These are phyloP conservation scores for Pterocarpus macrocarpus DNA, from an alignment of 306 rosid genomes.

Conservation along the genomic window DNA sequence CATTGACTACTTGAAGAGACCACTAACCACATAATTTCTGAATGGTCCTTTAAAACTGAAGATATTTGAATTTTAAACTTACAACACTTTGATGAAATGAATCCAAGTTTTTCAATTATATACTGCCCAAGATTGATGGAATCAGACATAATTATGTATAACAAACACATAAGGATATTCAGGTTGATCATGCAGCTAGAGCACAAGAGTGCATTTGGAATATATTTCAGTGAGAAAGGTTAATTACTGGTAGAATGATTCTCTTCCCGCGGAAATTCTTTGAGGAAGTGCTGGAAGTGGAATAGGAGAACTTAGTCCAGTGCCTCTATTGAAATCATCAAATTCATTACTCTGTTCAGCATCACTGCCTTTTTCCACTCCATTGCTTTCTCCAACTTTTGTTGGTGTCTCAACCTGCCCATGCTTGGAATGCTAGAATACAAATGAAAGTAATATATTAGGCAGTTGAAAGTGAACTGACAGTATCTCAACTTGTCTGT, in stretches of 20 bases:
- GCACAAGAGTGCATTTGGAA: constrained; percentile 20
- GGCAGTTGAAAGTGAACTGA: not conserved
- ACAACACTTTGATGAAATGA: constrained; percentile 28
- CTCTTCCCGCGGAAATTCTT: constrained; percentile 53
- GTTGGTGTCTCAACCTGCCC: constrained; percentile 52
- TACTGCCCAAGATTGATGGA: constrained; percentile 26
- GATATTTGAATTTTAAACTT: constrained; percentile 19
- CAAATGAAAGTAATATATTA: constrained; percentile 28
- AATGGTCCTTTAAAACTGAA: constrained; percentile 10
- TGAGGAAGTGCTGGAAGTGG: constrained; percentile 56
- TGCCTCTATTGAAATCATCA: constrained; percentile 44
- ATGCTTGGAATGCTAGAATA: constrained; percentile 51
- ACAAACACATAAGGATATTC: constrained; percentile 19
- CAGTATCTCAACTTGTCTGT: constrained; percentile 17
- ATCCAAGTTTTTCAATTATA: constrained; percentile 19
- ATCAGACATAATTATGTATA: constrained; percentile 35
- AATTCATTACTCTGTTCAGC: constrained; percentile 46
- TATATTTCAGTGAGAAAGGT: constrained; percentile 39
- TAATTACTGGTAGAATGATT: constrained; percentile 74
- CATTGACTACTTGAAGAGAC: constrained; percentile 7
- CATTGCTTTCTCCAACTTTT: constrained; percentile 43
- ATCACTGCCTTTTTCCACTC: constrained; percentile 47
- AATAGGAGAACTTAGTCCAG: constrained; percentile 65
- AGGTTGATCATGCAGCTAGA: constrained; percentile 33
- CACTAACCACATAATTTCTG: not conserved